Base-by-base conservation (phyloP, 1,284 basidiomycete genomes). In the Hymenochaete sp. region DNA sequence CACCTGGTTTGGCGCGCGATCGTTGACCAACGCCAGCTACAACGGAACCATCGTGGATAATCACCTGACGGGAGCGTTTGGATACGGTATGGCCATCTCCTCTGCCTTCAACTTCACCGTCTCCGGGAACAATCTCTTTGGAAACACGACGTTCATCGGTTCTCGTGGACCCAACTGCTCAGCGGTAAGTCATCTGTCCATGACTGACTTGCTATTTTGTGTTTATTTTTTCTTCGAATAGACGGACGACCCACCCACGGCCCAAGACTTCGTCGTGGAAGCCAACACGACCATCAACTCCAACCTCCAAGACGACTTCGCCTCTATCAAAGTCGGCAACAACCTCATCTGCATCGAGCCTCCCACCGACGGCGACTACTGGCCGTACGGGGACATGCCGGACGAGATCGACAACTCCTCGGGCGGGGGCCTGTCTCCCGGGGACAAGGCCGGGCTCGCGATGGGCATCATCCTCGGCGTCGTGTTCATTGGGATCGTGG, bases 101-200 rank as follows among this genome's bases (percentile, higher is more conserved):
- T 76, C 76, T 5, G 79, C 81, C 2, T 57, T 57, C 13, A 76
- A 84, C 57, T 89, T 87, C 59, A 78, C 75, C 0, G 68, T 90
- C 22, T 61, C 73, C 47, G 70, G 72, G 56, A 89, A 89, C 60
- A 54, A 63, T 2, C 67, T 91, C 37, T 44, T 73, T 10, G 82
- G 79, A 10, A 89, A 89, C 59, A 79, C 77, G 3, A 77, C 82
- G 3, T 90, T 89, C 61, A 81, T 89, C 52, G 85, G 86, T 36
- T 67, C 67, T 6, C 71, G 72, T 11, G 83, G 82, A 2, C 75
- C 76, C 1, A 84, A 87, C 55, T 90, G 87, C 62, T 77, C 72
- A 16, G 55, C 64, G 10, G 47, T 48, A 22, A 41, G 39, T 27
- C 18, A 6, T 16, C 14, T n/a, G 5, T n/a, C 5, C 13, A 16